Evolutionary conservation across 305 asterid genomes (phyloP).

Genomic region (Fraxinus sp.): DNA sequence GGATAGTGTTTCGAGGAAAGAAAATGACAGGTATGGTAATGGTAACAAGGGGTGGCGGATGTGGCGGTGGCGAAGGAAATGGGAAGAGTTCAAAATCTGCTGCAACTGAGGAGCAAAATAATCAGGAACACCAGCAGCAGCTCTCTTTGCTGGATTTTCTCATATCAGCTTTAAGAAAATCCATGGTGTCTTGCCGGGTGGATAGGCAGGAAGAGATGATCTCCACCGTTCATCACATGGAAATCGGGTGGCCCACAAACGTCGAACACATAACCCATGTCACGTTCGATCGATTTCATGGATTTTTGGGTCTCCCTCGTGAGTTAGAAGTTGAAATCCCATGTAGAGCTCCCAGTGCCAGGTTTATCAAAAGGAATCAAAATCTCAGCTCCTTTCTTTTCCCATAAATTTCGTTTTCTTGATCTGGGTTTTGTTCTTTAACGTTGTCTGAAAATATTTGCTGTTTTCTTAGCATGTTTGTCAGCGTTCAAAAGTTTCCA

Average conservation of each 20-base stretch:
- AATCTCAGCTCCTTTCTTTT: not conserved
- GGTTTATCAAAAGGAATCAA: constrained; percentile 38
- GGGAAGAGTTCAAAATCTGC: constrained; percentile 42
- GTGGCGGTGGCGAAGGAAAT: constrained; percentile 24
- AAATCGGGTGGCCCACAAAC: constrained; percentile 91
- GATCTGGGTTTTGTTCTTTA: not conserved
- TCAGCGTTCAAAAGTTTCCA: not conserved
- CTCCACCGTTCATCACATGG: constrained; percentile 72
- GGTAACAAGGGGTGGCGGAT: constrained; percentile 63
- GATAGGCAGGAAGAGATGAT: constrained; percentile 53
- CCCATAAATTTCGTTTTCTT: constrained; percentile 3
- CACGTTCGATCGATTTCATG: constrained; percentile 85
- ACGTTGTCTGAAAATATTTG: not conserved
- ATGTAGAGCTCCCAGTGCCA: constrained; percentile 84
- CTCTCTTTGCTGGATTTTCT: constrained; percentile 68
- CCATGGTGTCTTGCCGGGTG: constrained; percentile 80
- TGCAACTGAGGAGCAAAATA: constrained; percentile 39
- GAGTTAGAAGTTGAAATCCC: constrained; percentile 91
- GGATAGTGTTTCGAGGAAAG: not conserved
- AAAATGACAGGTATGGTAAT: constrained; percentile 71
- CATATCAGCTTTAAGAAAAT: constrained; percentile 68
- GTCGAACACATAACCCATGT: constrained; percentile 93
- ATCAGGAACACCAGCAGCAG: constrained; percentile 40
- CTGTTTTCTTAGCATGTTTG: not conserved
- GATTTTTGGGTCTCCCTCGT: constrained; percentile 84